Evolutionary conservation across 2,329 filamentous ascomycete genomes (phyloP).

Genomic region (Pyricularia pennisetigena): DNA sequence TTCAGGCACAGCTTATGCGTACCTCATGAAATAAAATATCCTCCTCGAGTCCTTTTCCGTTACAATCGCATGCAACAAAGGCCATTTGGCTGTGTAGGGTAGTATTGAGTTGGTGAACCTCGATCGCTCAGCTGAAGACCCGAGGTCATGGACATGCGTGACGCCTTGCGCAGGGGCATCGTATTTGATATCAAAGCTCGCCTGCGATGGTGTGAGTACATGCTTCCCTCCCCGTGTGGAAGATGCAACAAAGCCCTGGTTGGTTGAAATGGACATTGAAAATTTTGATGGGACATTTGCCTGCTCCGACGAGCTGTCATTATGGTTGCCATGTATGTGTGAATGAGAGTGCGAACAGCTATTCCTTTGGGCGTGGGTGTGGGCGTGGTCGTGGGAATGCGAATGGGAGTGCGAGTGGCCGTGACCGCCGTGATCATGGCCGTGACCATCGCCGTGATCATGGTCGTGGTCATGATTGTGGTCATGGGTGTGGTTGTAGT

Average conservation of each 20-base stretch:
- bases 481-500: constrained; percentile 17
- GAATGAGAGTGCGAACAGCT: constrained; percentile 9
- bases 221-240: constrained; percentile 23
- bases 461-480: constrained; percentile 8
- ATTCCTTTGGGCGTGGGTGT: constrained; percentile 13
- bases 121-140: constrained; percentile 44
- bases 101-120: constrained; percentile 64
- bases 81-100: constrained; percentile 58
- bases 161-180: constrained; percentile 15
- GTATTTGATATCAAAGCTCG: constrained; percentile 19
- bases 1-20: constrained; percentile 21
- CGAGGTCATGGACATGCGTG: constrained; percentile 19
- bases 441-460: constrained; percentile 8
- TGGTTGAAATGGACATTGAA: not conserved
- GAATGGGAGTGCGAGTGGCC: constrained; percentile 13
- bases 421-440: constrained; percentile 11
- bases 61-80: constrained; percentile 76
- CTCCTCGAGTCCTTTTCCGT: constrained; percentile 85
- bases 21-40: constrained; percentile 97
- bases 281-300: not conserved
- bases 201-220: constrained; percentile 21
- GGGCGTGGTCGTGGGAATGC: constrained; percentile 1
- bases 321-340: constrained; percentile 9
- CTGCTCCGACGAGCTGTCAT: constrained; percentile 14
- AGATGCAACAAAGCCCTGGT: not conserved